These are phyloP conservation scores for Sugiyamaella valdiviana DNA, from an alignment of 805 yeast genomes.

Conservation along the genomic window DNA sequence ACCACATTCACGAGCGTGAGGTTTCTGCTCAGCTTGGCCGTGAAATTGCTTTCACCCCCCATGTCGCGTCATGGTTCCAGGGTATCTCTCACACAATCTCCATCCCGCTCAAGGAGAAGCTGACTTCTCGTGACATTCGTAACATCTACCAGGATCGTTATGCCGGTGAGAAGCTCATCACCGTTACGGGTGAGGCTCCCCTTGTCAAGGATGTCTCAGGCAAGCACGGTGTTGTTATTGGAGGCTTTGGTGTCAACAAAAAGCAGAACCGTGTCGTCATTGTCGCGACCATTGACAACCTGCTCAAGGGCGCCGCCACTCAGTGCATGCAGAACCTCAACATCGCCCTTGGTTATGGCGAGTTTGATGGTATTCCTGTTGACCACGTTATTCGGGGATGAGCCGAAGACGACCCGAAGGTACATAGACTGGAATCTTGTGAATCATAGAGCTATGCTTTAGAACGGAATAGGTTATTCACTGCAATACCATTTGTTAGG, in stretches of 20 bases:
- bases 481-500: not conserved
- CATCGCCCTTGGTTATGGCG: constrained; percentile 81
- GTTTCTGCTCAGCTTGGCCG: constrained; percentile 73
- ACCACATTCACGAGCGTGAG: constrained; percentile 95
- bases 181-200: constrained; percentile 88
- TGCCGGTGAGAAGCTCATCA: constrained; percentile 77
- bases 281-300: constrained; percentile 91
- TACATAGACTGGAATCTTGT: not conserved
- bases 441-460: not conserved
- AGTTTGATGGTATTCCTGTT: constrained; percentile 87
- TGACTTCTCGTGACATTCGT: constrained; percentile 77
- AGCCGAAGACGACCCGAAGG: not conserved
- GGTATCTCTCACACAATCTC: constrained; percentile 91
- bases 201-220: constrained; percentile 86
- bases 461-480: not conserved
- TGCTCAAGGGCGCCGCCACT: constrained; percentile 97
- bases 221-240: constrained; percentile 90
- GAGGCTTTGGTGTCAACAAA: constrained; percentile 92
- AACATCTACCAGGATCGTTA: constrained; percentile 82
- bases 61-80: constrained; percentile 99
- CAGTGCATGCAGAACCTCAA: constrained; percentile 97
- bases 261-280: constrained; percentile 85
- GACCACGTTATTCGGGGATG: constrained; percentile 26
- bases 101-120: constrained; percentile 63
- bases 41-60: constrained; percentile 87